Base-by-base conservation (phyloP, 176 grass and related monocot species). In the Oryza brachyantha region DNA sequence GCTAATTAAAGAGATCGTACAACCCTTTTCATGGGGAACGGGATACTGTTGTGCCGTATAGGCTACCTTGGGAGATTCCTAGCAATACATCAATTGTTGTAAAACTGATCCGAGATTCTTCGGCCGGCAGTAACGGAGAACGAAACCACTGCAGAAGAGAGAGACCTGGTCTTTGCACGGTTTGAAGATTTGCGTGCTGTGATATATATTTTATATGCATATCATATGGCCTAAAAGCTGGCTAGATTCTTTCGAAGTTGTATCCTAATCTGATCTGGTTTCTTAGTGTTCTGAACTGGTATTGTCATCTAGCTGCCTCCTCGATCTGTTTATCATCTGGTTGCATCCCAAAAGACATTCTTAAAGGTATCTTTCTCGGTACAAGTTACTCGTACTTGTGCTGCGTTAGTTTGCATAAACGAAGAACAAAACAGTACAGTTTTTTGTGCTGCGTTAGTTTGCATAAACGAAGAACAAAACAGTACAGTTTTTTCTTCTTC, bases 341-440 rank as follows among this genome's bases (percentile, higher is more conserved):
- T 72, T 78, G 58, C 73, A 46, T 77, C 73, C 55, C 57, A 87
- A 64, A 83, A 66, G 66, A 83, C 79, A 87, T 83, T 87, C 73
- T 36, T 13, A 58, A 37, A 42, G 57, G 45, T 13, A 66, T 85
- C 35, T 83, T 8, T 59, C 66, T 72, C 45, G 59, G 85, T 29
- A 87, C 66, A 57, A n/a, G 52, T 24, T 57, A 24, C 52, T 24
- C 9, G 52, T 19, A n/a, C n/a, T n/a, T n/a, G n/a, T n/a, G n/a
- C n/a, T n/a, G n/a, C n/a, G n/a, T n/a, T n/a, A n/a, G n/a, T n/a
- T n/a, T n/a, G n/a, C n/a, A n/a, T n/a, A n/a, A n/a, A n/a, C n/a
- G n/a, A n/a, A n/a, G n/a, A n/a, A n/a, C n/a, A n/a, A n/a, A n/a
- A n/a, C n/a, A n/a, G n/a, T n/a, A n/a, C n/a, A n/a, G n/a, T n/a